Evolutionary conservation across 768 basidiomycete genomes (phyloP), one percentile per base, ranked within the genome.

Genomic region (Hygrophorus pudorinus): DNA sequence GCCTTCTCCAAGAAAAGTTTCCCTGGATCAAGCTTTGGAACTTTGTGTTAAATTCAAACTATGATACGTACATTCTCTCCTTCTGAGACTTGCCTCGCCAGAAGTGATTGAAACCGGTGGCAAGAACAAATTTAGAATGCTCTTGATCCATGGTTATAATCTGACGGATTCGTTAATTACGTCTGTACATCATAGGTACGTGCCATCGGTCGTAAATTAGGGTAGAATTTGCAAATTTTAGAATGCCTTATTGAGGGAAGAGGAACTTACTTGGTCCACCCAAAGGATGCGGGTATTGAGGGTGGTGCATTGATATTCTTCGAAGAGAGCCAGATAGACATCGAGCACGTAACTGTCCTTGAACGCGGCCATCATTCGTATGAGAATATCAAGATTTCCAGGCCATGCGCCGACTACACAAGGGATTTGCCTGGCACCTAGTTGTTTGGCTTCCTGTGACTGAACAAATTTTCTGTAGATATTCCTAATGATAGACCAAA

Each of bases 101-200:
- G 54, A 86, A 86, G 36, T 73, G 63, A 28, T 66, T 63, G 53
- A 85, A 84, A 0, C 81, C 79, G 4, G 81, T 81, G 0, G 81
- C 65, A 3, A 82, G 60, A 18, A 82, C 66, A 52, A 73, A 79
- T 55, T 82, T 82, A 45, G 68, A 60, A 51, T 84, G 80, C 42
- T 78, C 75, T 58, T 79, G 75, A 57, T 85, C 82, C 78, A 83
- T 83, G 20, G 81, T 75, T 29, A 83, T 78, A 21, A 85, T 78
- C 81, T 85, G 49, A 17, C 44, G 37, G 18, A 16, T 14, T 34
- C 7, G 16, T 35, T 31, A 24, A n/a, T 38, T 2, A n/a, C 38
- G 11, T 33, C 2, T 14, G 35, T 41, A 20, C 13, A 8, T 20
- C 35, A 13, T 44, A 14, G 12, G n/a, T 30, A 18, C 13, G 11